Evolutionary conservation across 305 asterid genomes (phyloP).

Genomic region (Solanum aculeatissimum): DNA sequence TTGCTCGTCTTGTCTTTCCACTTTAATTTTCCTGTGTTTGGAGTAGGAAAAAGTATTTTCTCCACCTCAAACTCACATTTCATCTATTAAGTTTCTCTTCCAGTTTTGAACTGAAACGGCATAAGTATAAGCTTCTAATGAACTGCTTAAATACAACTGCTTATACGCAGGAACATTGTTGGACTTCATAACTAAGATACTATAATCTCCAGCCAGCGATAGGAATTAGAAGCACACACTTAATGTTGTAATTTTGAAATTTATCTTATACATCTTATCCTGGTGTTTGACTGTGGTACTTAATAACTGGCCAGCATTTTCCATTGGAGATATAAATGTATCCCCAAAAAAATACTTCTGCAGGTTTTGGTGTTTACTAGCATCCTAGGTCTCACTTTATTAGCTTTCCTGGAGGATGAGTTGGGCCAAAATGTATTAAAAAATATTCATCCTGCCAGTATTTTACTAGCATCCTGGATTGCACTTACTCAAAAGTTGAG

Average conservation of each 20-base stretch:
- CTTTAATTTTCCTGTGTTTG: not conserved
- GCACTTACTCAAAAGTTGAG: not conserved
- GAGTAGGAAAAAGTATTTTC: not conserved
- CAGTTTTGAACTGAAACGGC: not conserved
- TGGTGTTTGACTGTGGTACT: not conserved
- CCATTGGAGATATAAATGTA: not conserved
- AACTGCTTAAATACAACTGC: not conserved
- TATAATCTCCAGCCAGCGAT: not conserved
- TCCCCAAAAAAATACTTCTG: not conserved
- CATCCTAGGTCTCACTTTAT: not conserved
- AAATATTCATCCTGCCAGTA: not conserved
- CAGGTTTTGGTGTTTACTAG: not conserved
- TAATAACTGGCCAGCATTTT: not conserved
- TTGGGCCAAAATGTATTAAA: not conserved
- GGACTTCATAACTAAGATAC: not conserved
- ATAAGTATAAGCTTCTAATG: not conserved
- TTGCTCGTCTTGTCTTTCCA: not conserved
- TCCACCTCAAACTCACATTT: not conserved
- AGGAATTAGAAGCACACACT: not conserved
- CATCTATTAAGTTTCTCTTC: not conserved
- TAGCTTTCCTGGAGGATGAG: not conserved
- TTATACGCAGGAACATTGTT: not conserved
- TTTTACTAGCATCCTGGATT: not conserved
- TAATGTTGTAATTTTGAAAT: not conserved
- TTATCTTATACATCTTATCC: not conserved